Conservation (phyloP, 495 filamentous ascomycete species). For the Lasiosphaeria hispida region DNA sequence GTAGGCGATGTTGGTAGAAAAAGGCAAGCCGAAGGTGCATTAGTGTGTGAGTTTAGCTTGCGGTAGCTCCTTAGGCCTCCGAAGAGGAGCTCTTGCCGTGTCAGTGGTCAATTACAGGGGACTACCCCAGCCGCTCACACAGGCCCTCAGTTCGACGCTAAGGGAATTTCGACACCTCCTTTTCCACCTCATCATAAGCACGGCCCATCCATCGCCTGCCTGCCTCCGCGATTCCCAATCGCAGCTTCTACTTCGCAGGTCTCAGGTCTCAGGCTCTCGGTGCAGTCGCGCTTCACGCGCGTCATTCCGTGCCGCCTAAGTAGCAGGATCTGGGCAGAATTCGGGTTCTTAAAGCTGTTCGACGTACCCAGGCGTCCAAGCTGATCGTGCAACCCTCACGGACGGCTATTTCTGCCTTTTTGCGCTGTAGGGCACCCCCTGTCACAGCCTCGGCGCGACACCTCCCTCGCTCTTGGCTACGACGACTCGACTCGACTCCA, state of each 20-base stretch:
- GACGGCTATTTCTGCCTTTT: constrained; percentile 2
- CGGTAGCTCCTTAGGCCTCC: neutral
- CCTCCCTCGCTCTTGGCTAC: neutral
- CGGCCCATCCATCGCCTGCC: too few species aligned
- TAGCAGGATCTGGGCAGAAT: too few species aligned
- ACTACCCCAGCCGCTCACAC: neutral
- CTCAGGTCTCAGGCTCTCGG: neutral
- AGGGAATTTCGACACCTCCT: neutral
- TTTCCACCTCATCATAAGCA: constrained; percentile 7
- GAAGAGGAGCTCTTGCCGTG: neutral
- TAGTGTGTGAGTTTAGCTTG: neutral
- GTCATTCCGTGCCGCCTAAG: constrained; percentile 6
- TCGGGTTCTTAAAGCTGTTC: neutral
- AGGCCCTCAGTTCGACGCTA: neutral
- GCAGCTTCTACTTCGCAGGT: neutral
- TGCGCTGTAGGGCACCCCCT: constrained; percentile 3
- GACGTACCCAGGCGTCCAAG: too few species aligned
- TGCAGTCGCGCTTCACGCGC: constrained; percentile 20
- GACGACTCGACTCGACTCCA: constrained; percentile 1
- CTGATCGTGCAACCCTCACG: neutral
- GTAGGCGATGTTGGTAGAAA: neutral
- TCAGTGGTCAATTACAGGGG: neutral
- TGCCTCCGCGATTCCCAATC: constrained; percentile 1
- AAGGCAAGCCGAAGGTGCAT: constrained; percentile 8
- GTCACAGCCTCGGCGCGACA: constrained; percentile 6